Evolutionary conservation across 306 rosid genomes (phyloP).

Genomic region (Canavalia ensiformis): DNA sequence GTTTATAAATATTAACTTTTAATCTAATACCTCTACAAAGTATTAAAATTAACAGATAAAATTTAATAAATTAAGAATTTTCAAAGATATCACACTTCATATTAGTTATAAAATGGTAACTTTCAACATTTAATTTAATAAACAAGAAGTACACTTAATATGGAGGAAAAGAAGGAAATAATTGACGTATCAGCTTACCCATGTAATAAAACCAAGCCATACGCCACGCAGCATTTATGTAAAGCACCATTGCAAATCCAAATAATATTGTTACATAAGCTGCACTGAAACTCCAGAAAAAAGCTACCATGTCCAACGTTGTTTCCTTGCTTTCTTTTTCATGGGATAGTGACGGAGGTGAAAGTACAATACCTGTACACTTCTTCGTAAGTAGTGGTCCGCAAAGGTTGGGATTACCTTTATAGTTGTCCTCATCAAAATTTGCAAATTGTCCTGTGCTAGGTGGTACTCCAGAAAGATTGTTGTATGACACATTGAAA

Average conservation of each 20-base stretch:
- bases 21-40: too few relatives aligned
- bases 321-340: neutral
- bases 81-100: too few relatives aligned
- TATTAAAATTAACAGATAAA: too few relatives aligned
- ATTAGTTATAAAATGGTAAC: too few relatives aligned
- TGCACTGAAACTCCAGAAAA: neutral
- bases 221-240: slow-evolving; percentile 13
- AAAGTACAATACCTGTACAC: neutral
- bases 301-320: neutral
- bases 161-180: neutral
- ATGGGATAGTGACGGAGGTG: neutral
- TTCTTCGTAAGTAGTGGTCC: slow-evolving; percentile 15
- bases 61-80: too few relatives aligned
- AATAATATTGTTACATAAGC: slow-evolving; percentile 15
- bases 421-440: slow-evolving; percentile 4
- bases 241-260: neutral
- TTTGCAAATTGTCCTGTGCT: neutral
- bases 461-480: slow-evolving; percentile 4
- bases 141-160: neutral
- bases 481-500: slow-evolving; percentile 17
- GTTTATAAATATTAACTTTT: too few relatives aligned
- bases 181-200: neutral
- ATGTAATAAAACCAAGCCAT: neutral
- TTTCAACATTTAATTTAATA: too few relatives aligned
- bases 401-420: neutral